Evolutionary conservation across 331 rosid species (phyloP), one percentile per base, ranked within the genome.

Genomic region (Malus hybrid): DNA sequence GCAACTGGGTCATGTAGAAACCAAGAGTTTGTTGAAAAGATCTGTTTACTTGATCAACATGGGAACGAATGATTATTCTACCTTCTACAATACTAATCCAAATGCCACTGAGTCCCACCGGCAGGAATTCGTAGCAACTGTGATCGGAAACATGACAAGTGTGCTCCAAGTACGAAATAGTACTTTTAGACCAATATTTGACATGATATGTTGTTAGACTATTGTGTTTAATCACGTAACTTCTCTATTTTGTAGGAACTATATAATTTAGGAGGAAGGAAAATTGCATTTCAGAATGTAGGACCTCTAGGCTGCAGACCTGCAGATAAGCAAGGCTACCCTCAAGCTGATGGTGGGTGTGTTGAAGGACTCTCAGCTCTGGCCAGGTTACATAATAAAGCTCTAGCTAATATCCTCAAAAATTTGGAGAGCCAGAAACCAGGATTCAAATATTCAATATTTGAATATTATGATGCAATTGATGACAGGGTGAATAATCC

Each of bases 31-130:
- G 55, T 19, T 77, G 16, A 60, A 75, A 22, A 5, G 44, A n/a
- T 50, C 81, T 44, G 81, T 77, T 18, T 77, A 77, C 81, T 42
- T 77, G 48, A 44, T 77, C 28, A 77, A 70, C 32, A 57, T 69
- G 10, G 81, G 75, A 29, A n/a, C 18, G 71, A 77, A 77, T 30
- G 81, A 77, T 20, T 77, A 77, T 50, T 19, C 10, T 34, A 24
- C 57, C 24, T 55, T 36, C 13, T 50, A 44, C 36, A 28, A 1
- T 0, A 26, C 57, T 11, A 29, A 69, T 60, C 61, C 55, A 48
- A 69, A 50, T 69, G 36, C 61, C 26, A 46, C 61, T 1, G 73
- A 48, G 10, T 52, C 73, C 6, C 26, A 24, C 5, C 61, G 42
- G 46, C 73, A 69, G 10, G 28, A 69, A 28, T 48, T 1, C 24